Evolutionary conservation across 805 yeast genomes (phyloP), one percentile per base, ranked within the genome.

Genomic region (Candida andamanensis): DNA sequence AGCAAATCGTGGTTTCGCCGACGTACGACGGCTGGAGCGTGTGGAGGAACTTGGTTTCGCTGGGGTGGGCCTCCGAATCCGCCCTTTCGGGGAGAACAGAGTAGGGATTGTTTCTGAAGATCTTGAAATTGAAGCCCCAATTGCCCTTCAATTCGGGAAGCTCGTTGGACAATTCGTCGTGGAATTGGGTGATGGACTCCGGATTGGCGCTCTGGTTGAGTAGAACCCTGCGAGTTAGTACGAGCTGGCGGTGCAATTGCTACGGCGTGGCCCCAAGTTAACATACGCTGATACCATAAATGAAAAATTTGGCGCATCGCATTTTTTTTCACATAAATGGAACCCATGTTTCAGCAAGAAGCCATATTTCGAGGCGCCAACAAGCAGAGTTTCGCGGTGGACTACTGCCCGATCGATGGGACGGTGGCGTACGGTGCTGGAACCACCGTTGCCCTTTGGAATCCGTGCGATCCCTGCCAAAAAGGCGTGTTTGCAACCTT

Each of bases 301-400:
- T 19, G 22, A 11, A 8, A 11, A 19, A 19, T 8, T 12, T 15
- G 13, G 16, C 32, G 32, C 36, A 27, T 24, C 32, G 26, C 23
- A 28, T 22, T 32, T 32, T 32, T 27, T 20, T 11, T 13, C 11
- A 26, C 18, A 19, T 20, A 5, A 14, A 13, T n/a, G 17, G 30
- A 27, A 8, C 22, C 22, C 8, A 19, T 19, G 22, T 11, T 8
- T 23, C 13, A 29, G 2, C 57, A 61, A 28, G 81, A 77, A 35
- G 84, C 82, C 12, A 62, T 78, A 4, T 80, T 82, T 50, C 63
- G 74, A 13, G 94, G 94, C 11, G 86, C 85, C 21, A 84, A 83
- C 50, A 72, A 70, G 38, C 85, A 80, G 45, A 60, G 76, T 4
- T 74, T 70, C 37, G 75, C 72, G 5, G 69, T 78, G 15, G 87